phyloP scores from a whole-genome alignment of 352 stramenopile species.

The Pythium phragmiticola region DNA sequence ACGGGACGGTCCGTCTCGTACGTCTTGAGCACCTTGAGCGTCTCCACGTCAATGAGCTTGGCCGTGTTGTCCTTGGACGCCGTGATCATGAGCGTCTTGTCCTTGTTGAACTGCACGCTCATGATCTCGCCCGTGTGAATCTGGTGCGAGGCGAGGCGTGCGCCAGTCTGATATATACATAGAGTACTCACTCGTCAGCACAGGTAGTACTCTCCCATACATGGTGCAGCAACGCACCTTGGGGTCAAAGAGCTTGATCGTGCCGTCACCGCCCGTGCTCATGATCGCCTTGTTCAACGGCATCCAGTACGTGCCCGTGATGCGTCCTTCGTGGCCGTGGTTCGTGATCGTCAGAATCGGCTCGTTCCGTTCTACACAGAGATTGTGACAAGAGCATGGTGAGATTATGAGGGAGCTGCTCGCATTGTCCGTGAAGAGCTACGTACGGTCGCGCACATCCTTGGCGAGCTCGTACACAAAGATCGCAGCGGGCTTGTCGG shows the following conservation, averaged over 20 bases:
- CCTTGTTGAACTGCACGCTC: slow-evolving; percentile 94
- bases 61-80: slow-evolving; percentile 96
- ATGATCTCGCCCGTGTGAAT: slow-evolving; percentile 97
- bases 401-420: slow-evolving; percentile 1
- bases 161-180: slow-evolving; percentile 42
- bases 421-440: background rate
- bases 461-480: slow-evolving; percentile 81
- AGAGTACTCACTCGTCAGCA: background rate
- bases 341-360: slow-evolving; percentile 76
- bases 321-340: slow-evolving; percentile 74
- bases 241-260: slow-evolving; percentile 77
- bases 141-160: slow-evolving; percentile 74
- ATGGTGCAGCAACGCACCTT: slow-evolving; percentile 21
- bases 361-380: slow-evolving; percentile 42
- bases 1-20: slow-evolving; percentile 98
- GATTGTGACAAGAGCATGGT: no score
- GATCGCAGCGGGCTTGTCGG: slow-evolving; percentile 69
- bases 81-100: slow-evolving; percentile 97
- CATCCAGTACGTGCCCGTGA: slow-evolving; percentile 86
- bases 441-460: slow-evolving; percentile 63
- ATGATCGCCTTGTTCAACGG: slow-evolving; percentile 86
- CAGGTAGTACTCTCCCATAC: background rate
- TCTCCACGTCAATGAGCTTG: slow-evolving; percentile 96
- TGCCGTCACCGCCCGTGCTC: slow-evolving; percentile 80
- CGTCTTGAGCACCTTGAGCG: slow-evolving; percentile 95